A percentile compares a stretch with the other conserved stretches of the same genome.
phyloP scores from a whole-genome alignment of 495 filamentous ascomycete genomes.

The Friedmanniomyces simplex region DNA sequence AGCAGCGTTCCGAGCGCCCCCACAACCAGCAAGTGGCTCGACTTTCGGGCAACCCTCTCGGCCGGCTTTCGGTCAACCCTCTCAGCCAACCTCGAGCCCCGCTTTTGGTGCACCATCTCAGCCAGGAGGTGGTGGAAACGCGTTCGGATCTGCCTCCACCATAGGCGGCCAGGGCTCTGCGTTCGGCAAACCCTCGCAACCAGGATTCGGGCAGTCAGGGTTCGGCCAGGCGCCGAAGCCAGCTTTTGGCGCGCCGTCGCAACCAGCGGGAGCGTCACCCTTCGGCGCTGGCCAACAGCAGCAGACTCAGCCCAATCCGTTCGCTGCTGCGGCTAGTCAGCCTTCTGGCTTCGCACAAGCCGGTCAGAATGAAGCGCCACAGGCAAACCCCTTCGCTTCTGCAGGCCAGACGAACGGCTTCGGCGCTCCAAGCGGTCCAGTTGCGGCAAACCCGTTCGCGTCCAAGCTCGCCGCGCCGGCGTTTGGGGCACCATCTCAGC shows the following conservation, averaged over 20 bases:
- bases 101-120: conserved; percentile 8
- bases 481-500: conserved; percentile 7
- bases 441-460: conserved; percentile 5
- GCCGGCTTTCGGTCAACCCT: conserved; percentile 28
- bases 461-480: neutral
- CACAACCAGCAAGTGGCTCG: neutral
- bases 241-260: conserved; percentile 4
- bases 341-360: conserved; percentile 17
- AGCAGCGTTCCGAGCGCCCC: neutral
- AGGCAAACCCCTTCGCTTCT: neutral
- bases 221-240: conserved; percentile 11
- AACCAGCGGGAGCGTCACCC: neutral
- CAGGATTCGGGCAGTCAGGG: conserved; percentile 8
- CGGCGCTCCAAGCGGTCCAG: neutral
- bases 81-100: neutral
- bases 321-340: neutral
- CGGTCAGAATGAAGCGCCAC: neutral
- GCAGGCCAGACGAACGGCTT: neutral
- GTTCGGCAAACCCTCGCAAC: conserved; percentile 17
- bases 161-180: conserved; percentile 1
- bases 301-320: neutral
- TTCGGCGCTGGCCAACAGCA: neutral
- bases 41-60: conserved; percentile 24
- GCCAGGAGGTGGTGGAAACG: neutral
- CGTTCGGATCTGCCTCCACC: conserved; percentile 4